Conservation (phyloP, 257 asterid species). For the Solanum sitiens region DNA sequence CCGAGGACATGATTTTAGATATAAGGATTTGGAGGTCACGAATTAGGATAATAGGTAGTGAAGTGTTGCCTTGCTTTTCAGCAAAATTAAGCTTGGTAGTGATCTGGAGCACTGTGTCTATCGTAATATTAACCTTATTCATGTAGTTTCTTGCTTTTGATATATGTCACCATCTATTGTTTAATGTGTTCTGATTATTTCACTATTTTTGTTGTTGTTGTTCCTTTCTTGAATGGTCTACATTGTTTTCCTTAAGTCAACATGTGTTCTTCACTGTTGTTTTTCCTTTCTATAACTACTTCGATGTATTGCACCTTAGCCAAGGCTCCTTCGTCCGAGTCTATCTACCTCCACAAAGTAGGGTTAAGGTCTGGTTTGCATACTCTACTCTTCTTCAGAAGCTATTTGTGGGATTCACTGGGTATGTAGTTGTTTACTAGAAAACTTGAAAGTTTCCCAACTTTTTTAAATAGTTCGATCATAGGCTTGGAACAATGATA, state of each 20-base stretch:
- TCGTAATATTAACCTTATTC: not conserved
- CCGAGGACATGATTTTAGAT: not conserved
- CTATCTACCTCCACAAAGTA: not conserved
- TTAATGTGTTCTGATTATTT: not conserved
- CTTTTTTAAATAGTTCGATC: not conserved
- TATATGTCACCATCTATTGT: not conserved
- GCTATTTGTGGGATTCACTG: not conserved
- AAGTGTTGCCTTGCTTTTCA: not conserved
- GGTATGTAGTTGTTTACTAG: not conserved
- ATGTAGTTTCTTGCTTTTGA: not conserved
- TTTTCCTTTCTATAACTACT: not conserved
- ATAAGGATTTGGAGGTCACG: not conserved
- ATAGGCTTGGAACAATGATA: not conserved
- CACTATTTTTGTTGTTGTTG: not conserved
- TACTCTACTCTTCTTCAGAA: not conserved
- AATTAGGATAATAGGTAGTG: not conserved
- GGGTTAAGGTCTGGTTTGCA: not conserved
- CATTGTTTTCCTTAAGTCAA: not conserved
- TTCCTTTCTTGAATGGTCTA: not conserved
- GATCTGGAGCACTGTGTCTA: not conserved
- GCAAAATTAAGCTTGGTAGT: not conserved
- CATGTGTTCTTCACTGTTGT: not conserved
- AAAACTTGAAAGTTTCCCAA: not conserved
- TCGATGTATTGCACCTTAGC: not conserved
- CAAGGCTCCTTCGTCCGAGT: not conserved